phyloP scores from a whole-genome alignment of 1,284 basidiomycete species.

The Moesziomyces aphidis region DNA sequence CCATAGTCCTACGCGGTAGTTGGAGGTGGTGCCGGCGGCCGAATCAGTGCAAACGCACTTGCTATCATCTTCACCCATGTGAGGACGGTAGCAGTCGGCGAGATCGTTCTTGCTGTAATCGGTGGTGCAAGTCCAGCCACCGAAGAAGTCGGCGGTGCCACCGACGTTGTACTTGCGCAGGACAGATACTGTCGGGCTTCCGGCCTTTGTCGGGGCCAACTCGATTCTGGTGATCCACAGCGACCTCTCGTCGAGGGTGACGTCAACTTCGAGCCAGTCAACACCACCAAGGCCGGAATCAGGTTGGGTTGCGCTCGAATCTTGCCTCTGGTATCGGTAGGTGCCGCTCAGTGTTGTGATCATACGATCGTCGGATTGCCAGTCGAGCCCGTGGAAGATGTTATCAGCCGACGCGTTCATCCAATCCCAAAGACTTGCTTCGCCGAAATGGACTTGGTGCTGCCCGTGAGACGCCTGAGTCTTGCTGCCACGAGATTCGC shows the following conservation, averaged over 20 bases:
- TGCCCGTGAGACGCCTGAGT: too few relatives aligned
- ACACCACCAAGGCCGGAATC: too few relatives aligned
- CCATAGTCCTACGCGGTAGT: too few relatives aligned
- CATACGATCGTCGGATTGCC: background rate
- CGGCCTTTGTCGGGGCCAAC: background rate
- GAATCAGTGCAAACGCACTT: constrained; percentile 1
- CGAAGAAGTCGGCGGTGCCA: constrained; percentile 13
- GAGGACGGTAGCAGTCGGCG: constrained; percentile 4
- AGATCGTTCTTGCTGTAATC: too few relatives aligned
- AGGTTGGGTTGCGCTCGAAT: too few relatives aligned
- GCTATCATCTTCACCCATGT: constrained; percentile 4
- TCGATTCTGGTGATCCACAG: constrained; percentile 17
- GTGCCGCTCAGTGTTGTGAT: constrained; percentile 1
- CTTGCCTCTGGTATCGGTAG: background rate
- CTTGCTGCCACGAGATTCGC: too few relatives aligned
- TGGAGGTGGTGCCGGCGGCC: too few relatives aligned
- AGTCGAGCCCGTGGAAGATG: background rate
- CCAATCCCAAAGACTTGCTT: constrained; percentile 6
- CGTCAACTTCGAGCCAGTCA: constrained; percentile 9
- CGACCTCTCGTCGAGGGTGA: constrained; percentile 5
- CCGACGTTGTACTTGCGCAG: constrained; percentile 14
- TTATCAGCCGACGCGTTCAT: background rate
- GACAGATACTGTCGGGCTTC: constrained; percentile 1
- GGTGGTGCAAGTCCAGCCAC: constrained; percentile 7
- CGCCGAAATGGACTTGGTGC: background rate